phyloP scores from a whole-genome alignment of 2,329 filamentous ascomycete species.

The Penicillium sp. region DNA sequence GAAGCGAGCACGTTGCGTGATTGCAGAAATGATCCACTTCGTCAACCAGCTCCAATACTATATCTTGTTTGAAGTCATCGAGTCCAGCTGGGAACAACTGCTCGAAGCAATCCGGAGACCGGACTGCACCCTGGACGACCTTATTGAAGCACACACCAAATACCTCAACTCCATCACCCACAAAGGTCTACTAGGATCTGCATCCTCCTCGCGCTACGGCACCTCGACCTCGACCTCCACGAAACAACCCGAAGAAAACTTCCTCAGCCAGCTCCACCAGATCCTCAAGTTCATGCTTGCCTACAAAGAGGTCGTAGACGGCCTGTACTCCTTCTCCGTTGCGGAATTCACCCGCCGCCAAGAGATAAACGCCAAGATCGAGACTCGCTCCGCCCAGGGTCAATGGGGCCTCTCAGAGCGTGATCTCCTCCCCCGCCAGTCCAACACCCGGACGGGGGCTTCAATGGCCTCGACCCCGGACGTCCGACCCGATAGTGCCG shows the following conservation, averaged over 20 bases:
- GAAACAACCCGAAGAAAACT: slow-evolving; percentile 65
- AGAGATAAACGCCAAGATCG: slow-evolving; percentile 72
- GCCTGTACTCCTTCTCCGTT: slow-evolving; percentile 90
- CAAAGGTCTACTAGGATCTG: slow-evolving; percentile 84
- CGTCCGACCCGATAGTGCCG: slow-evolving; percentile 18
- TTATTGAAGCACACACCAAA: slow-evolving; percentile 85
- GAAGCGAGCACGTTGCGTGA: slow-evolving; percentile 82
- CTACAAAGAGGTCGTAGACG: slow-evolving; percentile 91
- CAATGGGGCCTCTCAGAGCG: slow-evolving; percentile 63
- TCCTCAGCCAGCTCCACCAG: slow-evolving; percentile 87
- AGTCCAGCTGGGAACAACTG: slow-evolving; percentile 89
- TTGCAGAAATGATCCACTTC: slow-evolving; percentile 99
- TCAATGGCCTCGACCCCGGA: slow-evolving; percentile 32
- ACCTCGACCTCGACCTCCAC: slow-evolving; percentile 28
- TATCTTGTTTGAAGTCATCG: slow-evolving; percentile 97
- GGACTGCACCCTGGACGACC: slow-evolving; percentile 87
- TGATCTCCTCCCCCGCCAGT: slow-evolving; percentile 40
- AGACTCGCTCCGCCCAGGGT: slow-evolving; percentile 63
- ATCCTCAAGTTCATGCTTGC: slow-evolving; percentile 89
- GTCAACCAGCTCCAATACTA: slow-evolving; percentile 97
- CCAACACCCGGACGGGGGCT: slow-evolving; percentile 26
- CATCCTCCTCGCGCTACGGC: slow-evolving; percentile 30
- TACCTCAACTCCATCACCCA: slow-evolving; percentile 94
- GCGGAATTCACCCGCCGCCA: slow-evolving; percentile 92
- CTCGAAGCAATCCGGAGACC: slow-evolving; percentile 79